Conservation (phyloP, 2,329 filamentous ascomycete species). For the Coniochaeta pulveracea region DNA sequence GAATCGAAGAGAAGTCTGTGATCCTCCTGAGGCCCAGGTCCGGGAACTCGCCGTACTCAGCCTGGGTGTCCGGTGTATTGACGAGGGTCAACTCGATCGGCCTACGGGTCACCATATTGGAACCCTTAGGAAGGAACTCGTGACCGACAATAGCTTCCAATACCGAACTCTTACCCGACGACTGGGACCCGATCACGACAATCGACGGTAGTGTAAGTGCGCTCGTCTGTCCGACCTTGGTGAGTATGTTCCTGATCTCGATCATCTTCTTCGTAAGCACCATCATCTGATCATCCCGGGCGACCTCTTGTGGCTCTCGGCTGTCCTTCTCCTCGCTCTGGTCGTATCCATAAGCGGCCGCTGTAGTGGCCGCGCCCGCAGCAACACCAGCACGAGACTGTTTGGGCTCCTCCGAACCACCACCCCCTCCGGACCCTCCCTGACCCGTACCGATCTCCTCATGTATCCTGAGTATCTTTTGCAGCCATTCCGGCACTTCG, state of each 20-base stretch:
- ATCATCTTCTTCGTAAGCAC: conserved; percentile 99
- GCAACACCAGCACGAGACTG: conserved; percentile 46
- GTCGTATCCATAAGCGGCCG: conserved; percentile 69
- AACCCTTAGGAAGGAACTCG: conserved; percentile 94
- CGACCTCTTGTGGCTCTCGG: conserved; percentile 50
- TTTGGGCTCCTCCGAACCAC: conserved; percentile 42
- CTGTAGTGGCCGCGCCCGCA: conserved; percentile 59
- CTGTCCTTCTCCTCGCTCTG: conserved; percentile 54
- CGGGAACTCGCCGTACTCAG: conserved; percentile 94
- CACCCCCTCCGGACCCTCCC: conserved; percentile 32
- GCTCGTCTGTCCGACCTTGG: conserved; percentile 84
- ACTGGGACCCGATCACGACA: conserved; percentile 98
- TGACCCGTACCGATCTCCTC: conserved; percentile 44
- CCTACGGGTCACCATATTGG: conserved; percentile 93
- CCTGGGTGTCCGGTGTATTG: conserved; percentile 78
- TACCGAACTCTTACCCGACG: conserved; percentile 95
- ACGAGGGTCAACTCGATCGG: conserved; percentile 94
- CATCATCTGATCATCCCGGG: conserved; percentile 98
- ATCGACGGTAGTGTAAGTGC: conserved; percentile 86
- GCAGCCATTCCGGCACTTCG: conserved; percentile 65
- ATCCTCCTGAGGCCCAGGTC: conserved; percentile 82
- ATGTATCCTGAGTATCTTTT: conserved; percentile 54
- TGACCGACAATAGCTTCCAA: conserved; percentile 95
- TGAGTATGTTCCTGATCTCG: conserved; percentile 85
- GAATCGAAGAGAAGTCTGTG: conserved; percentile 83